Conservation (phyloP, 1,284 basidiomycete species). For the Boletus mariae region DNA sequence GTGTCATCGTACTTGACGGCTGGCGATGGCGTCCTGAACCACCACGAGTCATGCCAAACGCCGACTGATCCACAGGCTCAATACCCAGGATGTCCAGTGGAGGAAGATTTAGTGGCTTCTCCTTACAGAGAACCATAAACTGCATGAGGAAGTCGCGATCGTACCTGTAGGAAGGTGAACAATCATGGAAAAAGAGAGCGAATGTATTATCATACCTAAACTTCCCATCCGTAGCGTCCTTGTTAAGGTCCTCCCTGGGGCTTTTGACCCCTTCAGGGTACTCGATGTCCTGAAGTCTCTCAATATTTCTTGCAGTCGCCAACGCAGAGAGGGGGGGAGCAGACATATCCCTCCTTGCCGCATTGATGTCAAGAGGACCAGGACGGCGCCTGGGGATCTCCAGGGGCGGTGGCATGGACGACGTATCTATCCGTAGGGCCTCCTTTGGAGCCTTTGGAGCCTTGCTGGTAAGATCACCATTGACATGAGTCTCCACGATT, state of each 20-base stretch:
- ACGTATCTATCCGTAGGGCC: conserved; percentile 59
- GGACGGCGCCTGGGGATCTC: conserved; percentile 51
- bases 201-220: conserved; percentile 58
- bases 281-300: conserved; percentile 72
- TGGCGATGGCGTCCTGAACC: conserved; percentile 58
- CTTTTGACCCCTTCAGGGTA: conserved; percentile 87
- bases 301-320: conserved; percentile 67
- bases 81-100: conserved; percentile 90
- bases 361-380: conserved; percentile 65
- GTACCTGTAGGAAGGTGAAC: conserved; percentile 56
- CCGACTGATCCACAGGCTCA: conserved; percentile 63
- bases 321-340: conserved; percentile 54
- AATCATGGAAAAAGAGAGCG: conserved; percentile 1
- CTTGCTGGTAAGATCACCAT: conserved; percentile 35
- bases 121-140: conserved; percentile 94
- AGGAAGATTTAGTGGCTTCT: conserved; percentile 89
- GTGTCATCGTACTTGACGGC: conserved; percentile 39
- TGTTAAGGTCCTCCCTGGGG: conserved; percentile 84
- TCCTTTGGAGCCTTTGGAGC: conserved; percentile 45
- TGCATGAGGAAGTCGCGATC: conserved; percentile 97
- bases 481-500: conserved; percentile 19
- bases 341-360: conserved; percentile 38
- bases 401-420: conserved; percentile 36
- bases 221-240: conserved; percentile 81
- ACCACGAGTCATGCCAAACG: conserved; percentile 52